Evolutionary conservation across 495 filamentous ascomycete species (phyloP).

Genomic region (Penicillium salamii): DNA sequence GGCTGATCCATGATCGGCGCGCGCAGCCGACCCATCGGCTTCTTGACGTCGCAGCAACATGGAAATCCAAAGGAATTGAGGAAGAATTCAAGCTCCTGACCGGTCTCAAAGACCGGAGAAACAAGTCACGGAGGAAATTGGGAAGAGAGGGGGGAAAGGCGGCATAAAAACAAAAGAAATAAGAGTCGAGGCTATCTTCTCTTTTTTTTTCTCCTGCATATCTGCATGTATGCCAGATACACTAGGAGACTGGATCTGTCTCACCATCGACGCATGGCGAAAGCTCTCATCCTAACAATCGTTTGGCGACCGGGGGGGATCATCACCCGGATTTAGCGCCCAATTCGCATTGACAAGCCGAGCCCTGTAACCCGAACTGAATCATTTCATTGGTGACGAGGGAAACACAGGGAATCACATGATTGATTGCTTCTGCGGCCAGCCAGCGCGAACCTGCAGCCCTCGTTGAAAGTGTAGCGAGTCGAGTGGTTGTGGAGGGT

Average conservation of each 20-base stretch:
- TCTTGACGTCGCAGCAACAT: conserved; percentile 38
- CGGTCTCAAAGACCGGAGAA: background rate
- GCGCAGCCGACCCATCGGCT: conserved; percentile 39
- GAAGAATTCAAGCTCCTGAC: conserved; percentile 1
- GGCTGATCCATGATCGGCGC: conserved; percentile 36
- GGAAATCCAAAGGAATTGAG: conserved; percentile 24
- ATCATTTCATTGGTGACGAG: conserved; percentile 24
- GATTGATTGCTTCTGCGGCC: conserved; percentile 40
- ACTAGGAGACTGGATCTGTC: conserved; percentile 19
- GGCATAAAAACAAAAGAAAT: conserved; percentile 3
- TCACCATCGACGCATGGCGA: conserved; percentile 24
- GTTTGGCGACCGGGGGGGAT: conserved; percentile 24
- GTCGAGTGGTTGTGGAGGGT: conserved; percentile 12
- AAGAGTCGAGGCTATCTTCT: background rate
- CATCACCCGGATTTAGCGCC: conserved; percentile 25
- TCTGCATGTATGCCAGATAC: conserved; percentile 1
- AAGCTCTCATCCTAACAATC: conserved; percentile 23
- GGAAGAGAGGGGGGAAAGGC: conserved; percentile 1
- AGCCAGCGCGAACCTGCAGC: conserved; percentile 41
- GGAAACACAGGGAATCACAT: conserved; percentile 36
- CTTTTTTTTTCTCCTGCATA: background rate
- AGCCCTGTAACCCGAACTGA: conserved; percentile 14
- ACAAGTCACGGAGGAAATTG: conserved; percentile 5
- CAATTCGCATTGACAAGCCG: conserved; percentile 11
- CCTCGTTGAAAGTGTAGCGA: conserved; percentile 17